These are phyloP conservation scores for Prunus mira DNA, from an alignment of 306 rosid genomes.

Conservation along the genomic window DNA sequence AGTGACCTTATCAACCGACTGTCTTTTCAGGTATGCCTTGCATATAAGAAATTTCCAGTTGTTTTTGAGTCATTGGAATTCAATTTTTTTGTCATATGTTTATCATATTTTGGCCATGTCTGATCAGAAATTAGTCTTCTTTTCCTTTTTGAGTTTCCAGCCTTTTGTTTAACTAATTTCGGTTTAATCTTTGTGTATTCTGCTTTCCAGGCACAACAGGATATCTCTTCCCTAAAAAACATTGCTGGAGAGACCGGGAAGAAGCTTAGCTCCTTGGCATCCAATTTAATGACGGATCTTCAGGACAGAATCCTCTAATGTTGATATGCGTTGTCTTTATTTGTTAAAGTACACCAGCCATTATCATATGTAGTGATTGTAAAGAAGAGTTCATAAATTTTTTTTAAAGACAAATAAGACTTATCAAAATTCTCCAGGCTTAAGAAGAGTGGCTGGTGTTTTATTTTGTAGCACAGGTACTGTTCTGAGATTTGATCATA, in stretches of 20 bases:
- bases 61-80: not conserved
- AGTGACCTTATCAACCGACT: conserved; percentile 69
- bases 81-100: not conserved
- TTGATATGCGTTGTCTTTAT: conserved; percentile 32
- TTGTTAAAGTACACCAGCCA: conserved; percentile 21
- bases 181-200: not conserved
- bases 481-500: conserved; percentile 26
- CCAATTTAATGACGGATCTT: conserved; percentile 76
- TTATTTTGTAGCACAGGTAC: conserved; percentile 28
- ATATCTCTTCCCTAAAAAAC: conserved; percentile 76
- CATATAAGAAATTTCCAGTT: not conserved
- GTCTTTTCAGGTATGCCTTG: conserved; percentile 56
- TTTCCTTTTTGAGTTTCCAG: not conserved
- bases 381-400: conserved; percentile 31
- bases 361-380: conserved; percentile 33
- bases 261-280: conserved; percentile 80
- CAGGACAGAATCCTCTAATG: conserved; percentile 83
- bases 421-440: conserved; percentile 25
- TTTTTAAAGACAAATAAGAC: conserved; percentile 37
- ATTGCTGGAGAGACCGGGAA: conserved; percentile 94
- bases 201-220: conserved; percentile 71
- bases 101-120: not conserved
- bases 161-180: not conserved
- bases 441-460: conserved; percentile 39
- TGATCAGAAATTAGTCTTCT: too few relatives aligned